These are phyloP conservation scores for Fusarium haematococcum DNA, from an alignment of 2,329 filamentous ascomycete species.

Conservation along the genomic window DNA sequence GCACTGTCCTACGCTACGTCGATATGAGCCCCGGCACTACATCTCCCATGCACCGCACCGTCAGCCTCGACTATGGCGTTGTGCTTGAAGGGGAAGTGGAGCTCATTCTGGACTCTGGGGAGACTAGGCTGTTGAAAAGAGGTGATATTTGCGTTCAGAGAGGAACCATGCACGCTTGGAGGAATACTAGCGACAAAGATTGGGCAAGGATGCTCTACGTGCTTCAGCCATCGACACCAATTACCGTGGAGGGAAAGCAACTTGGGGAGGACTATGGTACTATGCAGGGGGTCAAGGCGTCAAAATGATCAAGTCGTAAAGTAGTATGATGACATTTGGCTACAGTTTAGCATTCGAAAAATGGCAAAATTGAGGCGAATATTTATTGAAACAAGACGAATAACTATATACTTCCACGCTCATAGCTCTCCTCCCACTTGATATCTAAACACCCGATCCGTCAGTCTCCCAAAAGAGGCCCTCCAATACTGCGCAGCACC, in stretches of 20 bases:
- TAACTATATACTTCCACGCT: neutral
- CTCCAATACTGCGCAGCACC: slow-evolving; percentile 28
- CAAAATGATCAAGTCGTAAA: slow-evolving; percentile 3
- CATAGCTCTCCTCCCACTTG: slow-evolving; percentile 29
- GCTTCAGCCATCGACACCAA: slow-evolving; percentile 40
- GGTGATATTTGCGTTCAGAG: slow-evolving; percentile 68
- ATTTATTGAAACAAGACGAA: neutral
- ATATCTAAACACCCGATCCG: slow-evolving; percentile 27
- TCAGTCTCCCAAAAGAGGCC: slow-evolving; percentile 22
- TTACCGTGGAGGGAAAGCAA: slow-evolving; percentile 23
- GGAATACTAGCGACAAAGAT: slow-evolving; percentile 57
- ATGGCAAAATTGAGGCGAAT: neutral
- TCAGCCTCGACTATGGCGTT: slow-evolving; percentile 66
- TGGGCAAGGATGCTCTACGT: slow-evolving; percentile 60
- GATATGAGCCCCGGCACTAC: slow-evolving; percentile 56
- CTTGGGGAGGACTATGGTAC: slow-evolving; percentile 51
- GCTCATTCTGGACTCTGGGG: slow-evolving; percentile 64
- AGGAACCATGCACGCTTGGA: slow-evolving; percentile 68
- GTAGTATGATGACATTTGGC: neutral
- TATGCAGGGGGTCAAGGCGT: slow-evolving; percentile 40
- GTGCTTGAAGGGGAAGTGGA: slow-evolving; percentile 66
- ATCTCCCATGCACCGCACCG: slow-evolving; percentile 58
- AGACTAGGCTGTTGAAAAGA: slow-evolving; percentile 56
- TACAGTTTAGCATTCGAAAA: neutral
- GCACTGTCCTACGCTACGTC: slow-evolving; percentile 60